Percentiles rank a stretch among this genome's conserved stretches.
Conservation (phyloP, 306 rosid genomes). For the Prunus persica region DNA sequence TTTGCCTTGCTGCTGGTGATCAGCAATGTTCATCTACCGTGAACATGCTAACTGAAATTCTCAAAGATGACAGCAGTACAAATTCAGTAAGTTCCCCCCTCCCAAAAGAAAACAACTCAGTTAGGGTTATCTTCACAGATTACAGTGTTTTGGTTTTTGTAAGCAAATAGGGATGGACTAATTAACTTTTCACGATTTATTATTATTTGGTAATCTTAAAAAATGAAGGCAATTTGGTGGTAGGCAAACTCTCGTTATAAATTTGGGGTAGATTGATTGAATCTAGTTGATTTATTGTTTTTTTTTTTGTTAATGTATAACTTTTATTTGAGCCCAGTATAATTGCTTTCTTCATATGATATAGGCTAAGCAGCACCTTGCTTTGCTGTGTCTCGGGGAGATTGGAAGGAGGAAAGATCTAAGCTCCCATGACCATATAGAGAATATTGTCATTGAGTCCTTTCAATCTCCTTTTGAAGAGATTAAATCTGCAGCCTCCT, state of each 20-base stretch:
- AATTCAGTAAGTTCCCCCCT: conserved; percentile 57
- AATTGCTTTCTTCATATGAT: conserved; percentile 19
- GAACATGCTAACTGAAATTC: conserved; percentile 88
- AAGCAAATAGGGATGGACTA: neutral
- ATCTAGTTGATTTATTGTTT: neutral
- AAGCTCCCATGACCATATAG: conserved; percentile 77
- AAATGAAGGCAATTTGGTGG: neutral
- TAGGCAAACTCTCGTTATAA: neutral
- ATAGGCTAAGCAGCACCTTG: conserved; percentile 98
- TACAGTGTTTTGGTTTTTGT: neutral
- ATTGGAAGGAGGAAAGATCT: conserved; percentile 97
- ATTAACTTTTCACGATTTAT: neutral
- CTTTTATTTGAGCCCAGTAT: conserved; percentile 11
- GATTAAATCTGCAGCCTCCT: conserved; percentile 98
- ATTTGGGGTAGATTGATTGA: neutral
- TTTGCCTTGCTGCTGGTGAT: conserved; percentile 98
- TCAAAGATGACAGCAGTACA: conserved; percentile 60
- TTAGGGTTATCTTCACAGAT: neutral
- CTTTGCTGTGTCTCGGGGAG: conserved; percentile 92
- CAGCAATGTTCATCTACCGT: conserved; percentile 85
- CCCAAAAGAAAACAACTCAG: neutral
- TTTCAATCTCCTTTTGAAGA: conserved; percentile 99
- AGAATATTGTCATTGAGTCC: conserved; percentile 93
- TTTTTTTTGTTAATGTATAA: neutral
- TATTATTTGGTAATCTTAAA: neutral